A percentile compares a stretch with the other conserved stretches of the same genome.
These are phyloP conservation scores for Nitzschia sp. DNA, from an alignment of 108 stramenopile genomes.

Conservation along the genomic window DNA sequence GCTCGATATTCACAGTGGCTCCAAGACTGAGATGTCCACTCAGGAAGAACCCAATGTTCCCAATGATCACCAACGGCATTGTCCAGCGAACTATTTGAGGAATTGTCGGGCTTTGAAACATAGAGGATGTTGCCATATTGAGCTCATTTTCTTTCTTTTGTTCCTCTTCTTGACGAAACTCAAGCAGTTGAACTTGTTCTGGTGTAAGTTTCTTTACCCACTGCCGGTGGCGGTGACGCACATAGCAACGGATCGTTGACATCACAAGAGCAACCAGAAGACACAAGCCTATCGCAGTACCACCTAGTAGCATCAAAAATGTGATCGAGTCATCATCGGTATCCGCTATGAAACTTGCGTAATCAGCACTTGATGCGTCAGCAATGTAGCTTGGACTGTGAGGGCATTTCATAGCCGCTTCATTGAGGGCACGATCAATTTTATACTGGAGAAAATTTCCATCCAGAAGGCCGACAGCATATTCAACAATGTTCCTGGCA, in stretches of 20 bases:
- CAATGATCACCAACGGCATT: constrained; percentile 66
- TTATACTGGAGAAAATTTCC: constrained; percentile 62
- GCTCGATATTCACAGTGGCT: constrained; percentile 64
- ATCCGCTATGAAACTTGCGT: constrained; percentile 32
- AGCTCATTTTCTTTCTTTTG: constrained; percentile 36
- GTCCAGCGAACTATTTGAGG: constrained; percentile 44
- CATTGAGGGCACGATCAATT: constrained; percentile 59
- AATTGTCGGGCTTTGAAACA: constrained; percentile 51
- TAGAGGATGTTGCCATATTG: constrained; percentile 43
- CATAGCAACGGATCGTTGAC: constrained; percentile 33
- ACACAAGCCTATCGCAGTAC: constrained; percentile 22
- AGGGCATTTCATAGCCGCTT: constrained; percentile 62
- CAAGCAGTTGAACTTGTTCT: constrained; percentile 17
- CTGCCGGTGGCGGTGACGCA: constrained; percentile 42
- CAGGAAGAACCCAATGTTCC: constrained; percentile 73
- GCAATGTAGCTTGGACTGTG: constrained; percentile 49
- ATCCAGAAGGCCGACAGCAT: constrained; percentile 38
- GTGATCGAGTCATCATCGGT: constrained; percentile 23
- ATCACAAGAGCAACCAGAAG: constrained; percentile 28
- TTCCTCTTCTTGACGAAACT: constrained; percentile 28
- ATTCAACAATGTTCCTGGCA: constrained; percentile 53
- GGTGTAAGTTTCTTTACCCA: constrained; percentile 50
- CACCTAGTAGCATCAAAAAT: constrained; percentile 48
- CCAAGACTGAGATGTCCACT: constrained; percentile 74
- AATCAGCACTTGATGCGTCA: constrained; percentile 35